Evolutionary conservation across 2,329 filamentous ascomycete species (phyloP).

Genomic region (Aphanoascus verrucosus): DNA sequence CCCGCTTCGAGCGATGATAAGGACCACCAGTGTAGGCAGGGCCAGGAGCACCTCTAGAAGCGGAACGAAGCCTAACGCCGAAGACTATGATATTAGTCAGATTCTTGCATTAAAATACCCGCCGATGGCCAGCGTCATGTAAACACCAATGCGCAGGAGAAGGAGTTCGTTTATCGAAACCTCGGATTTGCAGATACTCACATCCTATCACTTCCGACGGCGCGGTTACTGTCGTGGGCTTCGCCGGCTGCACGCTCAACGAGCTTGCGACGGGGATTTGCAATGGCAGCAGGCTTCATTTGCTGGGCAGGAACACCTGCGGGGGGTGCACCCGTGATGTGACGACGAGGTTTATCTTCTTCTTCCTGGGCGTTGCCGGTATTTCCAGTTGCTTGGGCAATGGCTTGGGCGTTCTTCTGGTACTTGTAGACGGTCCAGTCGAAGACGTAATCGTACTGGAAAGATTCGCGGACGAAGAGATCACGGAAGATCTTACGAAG

Average conservation of each 20-base stretch:
- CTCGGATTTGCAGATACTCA: conserved; percentile 65
- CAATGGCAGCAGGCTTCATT: conserved; percentile 61
- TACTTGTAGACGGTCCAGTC: conserved; percentile 99
- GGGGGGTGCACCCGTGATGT: conserved; percentile 55
- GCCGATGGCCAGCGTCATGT: conserved; percentile 61
- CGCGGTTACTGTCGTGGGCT: conserved; percentile 62
- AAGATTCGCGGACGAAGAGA: conserved; percentile 94
- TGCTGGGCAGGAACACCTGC: conserved; percentile 42
- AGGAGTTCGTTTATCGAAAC: conserved; percentile 78
- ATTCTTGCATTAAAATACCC: conserved; percentile 57
- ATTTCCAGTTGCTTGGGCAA: conserved; percentile 66
- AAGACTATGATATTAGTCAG: conserved; percentile 72
- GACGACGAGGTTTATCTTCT: conserved; percentile 64
- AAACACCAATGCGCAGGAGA: conserved; percentile 76
- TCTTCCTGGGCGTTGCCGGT: conserved; percentile 56
- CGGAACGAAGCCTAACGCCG: conserved; percentile 78
- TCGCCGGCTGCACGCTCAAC: conserved; percentile 56
- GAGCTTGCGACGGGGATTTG: conserved; percentile 72
- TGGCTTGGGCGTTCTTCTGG: conserved; percentile 96
- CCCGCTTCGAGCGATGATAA: conserved; percentile 44
- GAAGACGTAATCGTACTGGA: conserved; percentile 99
- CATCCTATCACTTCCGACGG: conserved; percentile 83
- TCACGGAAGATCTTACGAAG: conserved; percentile 99
- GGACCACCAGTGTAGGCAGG: conserved; percentile 31
- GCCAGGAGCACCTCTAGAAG: conserved; percentile 57